Evolutionary conservation across 2,329 filamentous ascomycete genomes (phyloP), one percentile per base, ranked within the genome.

Genomic region (Coleophoma eucalyptorum): DNA sequence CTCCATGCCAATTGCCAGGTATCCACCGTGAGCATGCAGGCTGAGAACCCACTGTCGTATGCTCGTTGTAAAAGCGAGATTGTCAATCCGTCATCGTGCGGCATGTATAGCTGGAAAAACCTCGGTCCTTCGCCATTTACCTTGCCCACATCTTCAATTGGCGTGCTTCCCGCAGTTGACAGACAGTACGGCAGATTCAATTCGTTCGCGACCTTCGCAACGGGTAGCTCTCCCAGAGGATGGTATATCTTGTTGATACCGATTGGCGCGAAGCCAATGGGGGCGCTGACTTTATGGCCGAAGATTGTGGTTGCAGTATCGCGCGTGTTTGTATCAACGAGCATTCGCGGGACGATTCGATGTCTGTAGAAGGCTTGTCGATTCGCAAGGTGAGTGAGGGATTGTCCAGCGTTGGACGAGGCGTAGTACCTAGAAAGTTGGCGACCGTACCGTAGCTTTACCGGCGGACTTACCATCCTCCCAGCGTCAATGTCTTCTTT

Each of bases 221-320:
- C 81, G 0, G 79, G 74, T 0, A 82, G 62, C 60, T 87, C 83
- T 37, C 78, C 82, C 0, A 67, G 62, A 0, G 75, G 72, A 57
- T 86, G 74, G 67, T 84, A 86, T 58, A 86, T 86, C 54, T 79
- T 78, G 68, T 86, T 84, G 57, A 86, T 84, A 4, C 83, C 82
- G 26, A 86, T 77, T 0, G 82, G 81, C 0, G 82, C 79, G 59
- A 86, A 83, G n/a, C 80, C 81, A 46, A 86, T 78, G 0, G 83
- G 82, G 0, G 80, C 81, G 2, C 75, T 70, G 13, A 81, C 76
- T 45, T 73, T 72, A 63, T 84, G 79, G 13, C 81, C 78, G 63
- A 84, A 86, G 53, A 87, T 80, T 4, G 67, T 69, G 12, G 79
- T 79, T 1, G 67, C 66, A 1, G 79, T 83, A 58, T 85, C 80